A percentile compares a stretch with the other conserved stretches of the same genome.
Conservation (phyloP, 2,329 filamentous ascomycete species). For the Ampelomyces quisqualis region DNA sequence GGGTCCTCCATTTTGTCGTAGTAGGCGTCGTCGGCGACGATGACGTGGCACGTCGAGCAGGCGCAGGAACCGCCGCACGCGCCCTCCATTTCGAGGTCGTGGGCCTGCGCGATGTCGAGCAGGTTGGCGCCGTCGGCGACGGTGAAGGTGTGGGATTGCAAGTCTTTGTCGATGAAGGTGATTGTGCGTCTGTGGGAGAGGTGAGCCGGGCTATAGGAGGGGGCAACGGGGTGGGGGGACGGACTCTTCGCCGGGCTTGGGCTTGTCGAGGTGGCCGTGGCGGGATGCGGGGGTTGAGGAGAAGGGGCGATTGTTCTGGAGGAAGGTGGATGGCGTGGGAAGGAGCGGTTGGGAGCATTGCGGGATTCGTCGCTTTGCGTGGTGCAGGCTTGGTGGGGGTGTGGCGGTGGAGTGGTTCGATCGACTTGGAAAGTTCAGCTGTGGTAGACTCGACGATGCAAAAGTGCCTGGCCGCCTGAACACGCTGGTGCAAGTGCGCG, state of each 20-base stretch:
- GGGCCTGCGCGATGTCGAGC: conserved; percentile 88
- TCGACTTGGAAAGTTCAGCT: conserved; percentile 20
- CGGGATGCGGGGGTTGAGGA: conserved; percentile 60
- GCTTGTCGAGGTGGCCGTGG: conserved; percentile 80
- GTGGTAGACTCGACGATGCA: conserved; percentile 8
- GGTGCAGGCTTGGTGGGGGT: background rate
- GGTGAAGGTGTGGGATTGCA: conserved; percentile 70
- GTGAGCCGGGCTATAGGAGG: conserved; percentile 7
- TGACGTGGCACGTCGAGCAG: conserved; percentile 90
- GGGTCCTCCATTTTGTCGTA: conserved; percentile 69
- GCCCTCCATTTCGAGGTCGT: conserved; percentile 98
- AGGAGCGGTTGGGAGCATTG: background rate
- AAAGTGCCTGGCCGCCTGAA: conserved; percentile 7
- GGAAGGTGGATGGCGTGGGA: conserved; percentile 2
- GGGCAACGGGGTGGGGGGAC: conserved; percentile 35
- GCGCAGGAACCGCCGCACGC: conserved; percentile 94
- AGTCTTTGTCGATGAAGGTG: conserved; percentile 93
- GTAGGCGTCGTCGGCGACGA: conserved; percentile 70
- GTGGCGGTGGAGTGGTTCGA: conserved; percentile 18
- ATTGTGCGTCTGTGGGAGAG: conserved; percentile 68
- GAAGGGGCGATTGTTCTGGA: conserved; percentile 54
- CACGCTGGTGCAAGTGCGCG: conserved; percentile 8
- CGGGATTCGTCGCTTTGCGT: background rate
- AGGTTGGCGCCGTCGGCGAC: conserved; percentile 89
- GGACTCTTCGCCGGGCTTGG: conserved; percentile 90